Evolutionary conservation across 768 basidiomycete genomes (phyloP), one percentile per base, ranked within the genome.

Genomic region (Mrakia blollopis): DNA sequence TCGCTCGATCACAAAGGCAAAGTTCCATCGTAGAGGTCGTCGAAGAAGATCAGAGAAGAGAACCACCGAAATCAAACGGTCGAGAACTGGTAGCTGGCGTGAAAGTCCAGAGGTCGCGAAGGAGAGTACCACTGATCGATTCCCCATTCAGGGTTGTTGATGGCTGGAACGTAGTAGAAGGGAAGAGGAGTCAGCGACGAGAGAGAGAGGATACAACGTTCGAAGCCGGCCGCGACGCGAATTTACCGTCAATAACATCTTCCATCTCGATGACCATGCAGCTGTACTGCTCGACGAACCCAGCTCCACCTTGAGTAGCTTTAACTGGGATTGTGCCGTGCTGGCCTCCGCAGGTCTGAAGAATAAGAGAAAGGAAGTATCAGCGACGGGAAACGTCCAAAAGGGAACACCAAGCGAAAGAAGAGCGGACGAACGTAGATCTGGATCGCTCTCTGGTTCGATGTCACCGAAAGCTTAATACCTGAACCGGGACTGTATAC

Each of bases 211-310:
- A n/a, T 9, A 35, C 30, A 30, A 63, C 2, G 65, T 25, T 25
- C 65, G 65, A 35, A 35, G 21, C 4, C 37, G 65, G 21, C 4
- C 37, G 65, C 35, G 69, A 57, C 35, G 57, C 23, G 25, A 23
- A 70, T 57, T 44, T 14, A 69, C 52, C 75, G 39, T 54, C 75
- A 30, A 76, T 76, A 2, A 76, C 75, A 10, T 67, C 75, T 32
- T 76, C 68, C 67, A 54, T 54, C 68, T 76, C 75, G 30, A 76
- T 71, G 57, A 76, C 75, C 75, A 76, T 76, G 60, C 75, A 76
- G 3, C 39, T 41, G 65, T 76, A 3, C 41, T 76, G 68, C 41
- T 50, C 68, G 23, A 76, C 75, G 50, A 32, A 60, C 3, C 52
- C 75, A n/a, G 47, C 3, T 4, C 25, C 18, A 9, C 14, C 52